Conservation (phyloP, 768 basidiomycete genomes). For the Infundibulicybe gibba region DNA sequence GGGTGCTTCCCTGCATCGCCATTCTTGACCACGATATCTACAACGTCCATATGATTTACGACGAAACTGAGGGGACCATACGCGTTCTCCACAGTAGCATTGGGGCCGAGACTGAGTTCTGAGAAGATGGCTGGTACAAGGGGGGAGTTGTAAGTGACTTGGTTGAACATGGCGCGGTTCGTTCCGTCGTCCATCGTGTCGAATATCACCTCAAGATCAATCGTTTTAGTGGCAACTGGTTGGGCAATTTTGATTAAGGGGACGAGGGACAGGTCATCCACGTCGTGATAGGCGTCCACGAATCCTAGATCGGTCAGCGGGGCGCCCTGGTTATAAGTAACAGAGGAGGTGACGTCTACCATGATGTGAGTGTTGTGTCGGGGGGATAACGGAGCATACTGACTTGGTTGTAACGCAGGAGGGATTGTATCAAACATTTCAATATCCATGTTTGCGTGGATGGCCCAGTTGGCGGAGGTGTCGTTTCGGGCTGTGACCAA, state of each 20-base stretch:
- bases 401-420: constrained; percentile 67
- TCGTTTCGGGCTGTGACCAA: constrained; percentile 91
- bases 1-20: constrained; percentile 76
- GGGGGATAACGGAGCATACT: constrained; percentile 19
- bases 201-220: constrained; percentile 73
- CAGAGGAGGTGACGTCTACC: constrained; percentile 77
- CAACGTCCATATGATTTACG: constrained; percentile 67
- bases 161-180: constrained; percentile 78
- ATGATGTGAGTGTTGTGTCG: not conserved
- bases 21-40: constrained; percentile 78
- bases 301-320: constrained; percentile 48
- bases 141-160: constrained; percentile 64
- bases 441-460: constrained; percentile 89
- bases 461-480: constrained; percentile 77
- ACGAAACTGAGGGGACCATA: constrained; percentile 84
- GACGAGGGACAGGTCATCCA: constrained; percentile 66
- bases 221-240: constrained; percentile 46
- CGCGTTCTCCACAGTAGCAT: constrained; percentile 60
- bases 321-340: constrained; percentile 65
- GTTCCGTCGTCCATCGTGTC: constrained; percentile 85
- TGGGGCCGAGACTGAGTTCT: constrained; percentile 68
- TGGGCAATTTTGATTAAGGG: constrained; percentile 55
- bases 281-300: constrained; percentile 54
- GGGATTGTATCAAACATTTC: constrained; percentile 88
- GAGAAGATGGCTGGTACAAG: constrained; percentile 77